Evolutionary conservation across 1,139 yeast species (phyloP).

Genomic region (Geotrichum histeridarum): DNA sequence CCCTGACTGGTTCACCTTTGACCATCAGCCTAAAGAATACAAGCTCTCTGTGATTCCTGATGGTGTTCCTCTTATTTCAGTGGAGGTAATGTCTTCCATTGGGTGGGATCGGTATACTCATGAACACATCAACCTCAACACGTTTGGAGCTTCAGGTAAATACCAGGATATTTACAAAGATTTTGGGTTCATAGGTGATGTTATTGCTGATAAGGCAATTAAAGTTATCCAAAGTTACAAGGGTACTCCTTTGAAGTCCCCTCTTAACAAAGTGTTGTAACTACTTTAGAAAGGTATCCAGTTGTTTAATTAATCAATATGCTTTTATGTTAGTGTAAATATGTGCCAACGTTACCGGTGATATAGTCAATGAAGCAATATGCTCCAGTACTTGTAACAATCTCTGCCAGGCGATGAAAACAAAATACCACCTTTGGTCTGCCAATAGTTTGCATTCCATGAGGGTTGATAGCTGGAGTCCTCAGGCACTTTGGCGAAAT

Average conservation of each 20-base stretch:
- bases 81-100: conserved; percentile 85
- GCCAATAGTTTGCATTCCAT: too few species aligned
- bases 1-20: conserved; percentile 91
- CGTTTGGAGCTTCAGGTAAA: conserved; percentile 97
- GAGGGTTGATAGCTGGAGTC: too few species aligned
- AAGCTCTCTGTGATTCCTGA: conserved; percentile 85
- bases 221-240: conserved; percentile 79
- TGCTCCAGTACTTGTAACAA: too few species aligned
- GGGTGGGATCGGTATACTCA: conserved; percentile 97
- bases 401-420: too few species aligned
- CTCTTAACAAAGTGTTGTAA: conserved; percentile 68
- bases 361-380: too few species aligned
- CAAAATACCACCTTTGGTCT: too few species aligned
- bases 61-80: conserved; percentile 86
- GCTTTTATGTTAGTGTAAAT: too few species aligned
- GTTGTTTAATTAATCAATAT: too few species aligned
- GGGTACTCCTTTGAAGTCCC: conserved; percentile 67
- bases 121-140: conserved; percentile 91
- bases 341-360: too few species aligned
- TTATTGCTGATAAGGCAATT: conserved; percentile 79
- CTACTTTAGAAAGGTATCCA: too few species aligned
- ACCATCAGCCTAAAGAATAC: conserved; percentile 74
- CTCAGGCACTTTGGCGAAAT: too few species aligned
- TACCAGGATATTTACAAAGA: conserved; percentile 74
- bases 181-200: conserved; percentile 91